phyloP scores from a whole-genome alignment of 2,329 filamentous ascomycete genomes.

The Clarireedia sp. region DNA sequence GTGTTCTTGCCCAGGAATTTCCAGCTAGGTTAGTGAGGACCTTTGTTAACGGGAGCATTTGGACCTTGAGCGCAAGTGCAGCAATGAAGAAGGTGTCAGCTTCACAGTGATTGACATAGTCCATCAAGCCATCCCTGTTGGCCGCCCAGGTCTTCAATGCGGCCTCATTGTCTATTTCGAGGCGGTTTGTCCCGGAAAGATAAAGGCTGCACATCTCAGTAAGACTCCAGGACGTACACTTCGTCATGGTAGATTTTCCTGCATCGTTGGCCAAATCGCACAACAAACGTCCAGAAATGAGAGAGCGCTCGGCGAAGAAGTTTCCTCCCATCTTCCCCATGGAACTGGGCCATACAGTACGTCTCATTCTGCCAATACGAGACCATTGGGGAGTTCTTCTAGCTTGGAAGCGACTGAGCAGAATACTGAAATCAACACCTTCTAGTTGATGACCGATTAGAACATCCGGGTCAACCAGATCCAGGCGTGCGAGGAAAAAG shows the following conservation, averaged over 20 bases:
- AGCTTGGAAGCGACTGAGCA: constrained; percentile 78
- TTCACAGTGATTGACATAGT: constrained; percentile 90
- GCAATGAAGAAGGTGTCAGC: constrained; percentile 94
- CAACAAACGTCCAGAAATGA: constrained; percentile 80
- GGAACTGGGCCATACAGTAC: constrained; percentile 76
- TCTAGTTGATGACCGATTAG: constrained; percentile 93
- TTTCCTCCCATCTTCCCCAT: constrained; percentile 80
- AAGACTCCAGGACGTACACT: constrained; percentile 96
- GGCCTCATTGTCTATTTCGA: constrained; percentile 81
- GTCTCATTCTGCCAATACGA: constrained; percentile 77
- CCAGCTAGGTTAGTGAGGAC: constrained; percentile 93
- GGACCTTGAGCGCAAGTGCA: constrained; percentile 77
- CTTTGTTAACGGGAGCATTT: constrained; percentile 89
- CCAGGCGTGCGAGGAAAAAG: constrained; percentile 83
- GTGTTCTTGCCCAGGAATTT: constrained; percentile 94
- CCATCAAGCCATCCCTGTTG: constrained; percentile 77
- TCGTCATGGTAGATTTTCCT: constrained; percentile 93
- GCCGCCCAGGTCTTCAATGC: constrained; percentile 81
- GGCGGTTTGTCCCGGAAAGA: constrained; percentile 55
- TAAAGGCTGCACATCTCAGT: constrained; percentile 97
- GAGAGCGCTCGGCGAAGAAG: constrained; percentile 86
- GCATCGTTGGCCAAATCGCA: constrained; percentile 95
- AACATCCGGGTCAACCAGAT: constrained; percentile 85
- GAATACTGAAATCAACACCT: constrained; percentile 88
- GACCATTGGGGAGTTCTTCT: constrained; percentile 94